phyloP scores from a whole-genome alignment of 352 stramenopile genomes.

The Phytopythium kandeliae region DNA sequence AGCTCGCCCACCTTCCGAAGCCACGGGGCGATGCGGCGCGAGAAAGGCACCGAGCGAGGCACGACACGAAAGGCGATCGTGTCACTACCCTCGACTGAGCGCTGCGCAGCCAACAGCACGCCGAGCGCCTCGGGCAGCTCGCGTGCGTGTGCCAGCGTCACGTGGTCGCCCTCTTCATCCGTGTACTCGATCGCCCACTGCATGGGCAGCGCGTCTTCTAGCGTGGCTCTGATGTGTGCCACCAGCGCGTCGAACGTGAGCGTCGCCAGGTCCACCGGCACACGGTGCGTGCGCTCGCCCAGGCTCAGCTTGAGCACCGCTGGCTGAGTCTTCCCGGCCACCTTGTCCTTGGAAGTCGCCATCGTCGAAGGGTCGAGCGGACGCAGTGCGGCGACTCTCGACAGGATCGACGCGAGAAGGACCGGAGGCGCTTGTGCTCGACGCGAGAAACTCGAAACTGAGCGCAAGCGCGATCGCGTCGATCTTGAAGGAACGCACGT shows the following conservation, averaged over 20 bases:
- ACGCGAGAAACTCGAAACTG: background rate
- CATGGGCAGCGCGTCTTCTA: constrained; percentile 18
- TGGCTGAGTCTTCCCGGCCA: constrained; percentile 6
- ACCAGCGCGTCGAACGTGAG: constrained; percentile 41
- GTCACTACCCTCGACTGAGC: constrained; percentile 1
- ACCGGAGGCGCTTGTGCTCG: background rate
- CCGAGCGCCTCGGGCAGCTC: constrained; percentile 56
- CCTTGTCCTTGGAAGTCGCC: background rate
- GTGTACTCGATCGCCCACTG: constrained; percentile 59
- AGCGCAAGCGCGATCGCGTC: background rate
- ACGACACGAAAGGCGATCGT: constrained; percentile 61
- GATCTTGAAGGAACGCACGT: constrained; percentile 5
- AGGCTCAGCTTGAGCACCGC: constrained; percentile 55
- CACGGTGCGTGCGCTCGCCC: constrained; percentile 38
- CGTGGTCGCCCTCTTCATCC: constrained; percentile 63
- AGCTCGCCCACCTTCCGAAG: constrained; percentile 48
- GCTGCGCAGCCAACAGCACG: constrained; percentile 27
- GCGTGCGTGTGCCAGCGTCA: constrained; percentile 43
- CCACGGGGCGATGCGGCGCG: constrained; percentile 42
- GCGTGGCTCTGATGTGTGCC: constrained; percentile 30
- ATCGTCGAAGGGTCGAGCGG: too few species aligned
- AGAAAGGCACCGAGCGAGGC: constrained; percentile 28
- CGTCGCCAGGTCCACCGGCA: constrained; percentile 23
- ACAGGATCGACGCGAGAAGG: too few species aligned
- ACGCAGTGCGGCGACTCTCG: too few species aligned